These are phyloP conservation scores for Mariannaea sp. DNA, from an alignment of 2,329 filamentous ascomycete species.

Conservation along the genomic window DNA sequence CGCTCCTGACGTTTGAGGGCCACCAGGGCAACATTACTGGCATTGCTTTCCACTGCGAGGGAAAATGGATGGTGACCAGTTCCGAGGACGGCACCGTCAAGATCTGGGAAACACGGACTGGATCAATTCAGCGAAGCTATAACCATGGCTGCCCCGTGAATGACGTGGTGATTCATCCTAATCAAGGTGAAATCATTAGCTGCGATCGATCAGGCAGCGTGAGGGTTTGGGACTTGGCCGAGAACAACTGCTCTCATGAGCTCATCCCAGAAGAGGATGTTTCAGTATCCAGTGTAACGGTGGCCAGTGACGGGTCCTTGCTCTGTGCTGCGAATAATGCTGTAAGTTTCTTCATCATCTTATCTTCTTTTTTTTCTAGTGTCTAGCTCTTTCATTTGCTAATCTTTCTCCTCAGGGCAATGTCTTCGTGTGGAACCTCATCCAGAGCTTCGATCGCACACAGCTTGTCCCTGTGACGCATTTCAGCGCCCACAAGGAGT, in stretches of 20 bases:
- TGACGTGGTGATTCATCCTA: conserved; percentile 99
- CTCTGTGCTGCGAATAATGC: conserved; percentile 92
- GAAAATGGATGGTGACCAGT: conserved; percentile 99
- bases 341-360: conserved; percentile 53
- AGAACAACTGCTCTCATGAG: conserved; percentile 96
- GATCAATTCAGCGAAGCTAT: conserved; percentile 89
- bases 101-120: conserved; percentile 92
- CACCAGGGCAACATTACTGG: conserved; percentile 96
- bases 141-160: conserved; percentile 88
- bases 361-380: too few relatives aligned
- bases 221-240: conserved; percentile 92
- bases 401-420: conserved; percentile 69
- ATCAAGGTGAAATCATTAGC: conserved; percentile 97
- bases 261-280: conserved; percentile 96
- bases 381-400: conserved; percentile 4
- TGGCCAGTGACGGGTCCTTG: conserved; percentile 90
- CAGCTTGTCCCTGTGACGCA: conserved; percentile 85
- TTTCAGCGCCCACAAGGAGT: conserved; percentile 89
- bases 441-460: conserved; percentile 81
- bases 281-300: conserved; percentile 90
- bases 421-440: conserved; percentile 95
- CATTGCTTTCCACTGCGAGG: conserved; percentile 96
- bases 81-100: conserved; percentile 96
- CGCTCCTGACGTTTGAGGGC: conserved; percentile 91
- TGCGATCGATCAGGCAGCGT: conserved; percentile 93